Evolutionary conservation across 2,329 filamentous ascomycete species (phyloP).

Genomic region (Cladosporium colombiae): DNA sequence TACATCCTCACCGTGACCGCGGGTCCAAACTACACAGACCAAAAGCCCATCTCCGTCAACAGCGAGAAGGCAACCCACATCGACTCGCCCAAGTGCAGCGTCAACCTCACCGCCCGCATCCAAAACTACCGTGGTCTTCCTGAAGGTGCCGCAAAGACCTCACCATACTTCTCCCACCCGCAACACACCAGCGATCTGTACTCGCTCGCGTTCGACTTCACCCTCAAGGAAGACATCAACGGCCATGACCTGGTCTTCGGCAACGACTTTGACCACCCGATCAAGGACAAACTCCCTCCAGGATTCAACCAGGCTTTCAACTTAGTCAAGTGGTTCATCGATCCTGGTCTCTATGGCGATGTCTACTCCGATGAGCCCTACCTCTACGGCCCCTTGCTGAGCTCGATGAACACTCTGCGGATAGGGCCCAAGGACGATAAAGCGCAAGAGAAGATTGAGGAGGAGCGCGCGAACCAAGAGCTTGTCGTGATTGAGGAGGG

Average conservation of each 20-base stretch:
- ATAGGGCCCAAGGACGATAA: slow-evolving; percentile 56
- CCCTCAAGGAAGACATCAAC: slow-evolving; percentile 65
- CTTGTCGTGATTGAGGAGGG: slow-evolving; percentile 59
- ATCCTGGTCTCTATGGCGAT: slow-evolving; percentile 88
- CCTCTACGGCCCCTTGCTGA: slow-evolving; percentile 79
- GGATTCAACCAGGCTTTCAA: slow-evolving; percentile 83
- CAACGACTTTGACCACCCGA: slow-evolving; percentile 92
- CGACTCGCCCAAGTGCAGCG: slow-evolving; percentile 62
- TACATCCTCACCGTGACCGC: slow-evolving; percentile 83
- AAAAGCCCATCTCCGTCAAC: slow-evolving; percentile 77
- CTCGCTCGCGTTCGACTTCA: slow-evolving; percentile 77
- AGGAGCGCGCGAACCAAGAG: slow-evolving; percentile 58
- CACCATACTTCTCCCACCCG: slow-evolving; percentile 73
- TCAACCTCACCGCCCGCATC: slow-evolving; percentile 74
- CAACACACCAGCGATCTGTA: slow-evolving; percentile 78
- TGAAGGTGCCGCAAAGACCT: slow-evolving; percentile 64
- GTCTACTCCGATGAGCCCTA: slow-evolving; percentile 84
- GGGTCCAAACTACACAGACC: slow-evolving; percentile 73
- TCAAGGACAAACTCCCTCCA: slow-evolving; percentile 80
- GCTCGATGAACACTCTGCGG: slow-evolving; percentile 74
- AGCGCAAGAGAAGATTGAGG: slow-evolving; percentile 35
- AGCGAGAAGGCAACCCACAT: slow-evolving; percentile 62
- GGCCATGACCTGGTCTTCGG: slow-evolving; percentile 82
- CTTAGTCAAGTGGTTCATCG: slow-evolving; percentile 86
- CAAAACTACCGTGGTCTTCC: slow-evolving; percentile 71